A percentile compares a stretch with the other conserved stretches of the same genome.
These are phyloP conservation scores for Neonectria magnoliae DNA, from an alignment of 2,329 filamentous ascomycete genomes.

Conservation along the genomic window DNA sequence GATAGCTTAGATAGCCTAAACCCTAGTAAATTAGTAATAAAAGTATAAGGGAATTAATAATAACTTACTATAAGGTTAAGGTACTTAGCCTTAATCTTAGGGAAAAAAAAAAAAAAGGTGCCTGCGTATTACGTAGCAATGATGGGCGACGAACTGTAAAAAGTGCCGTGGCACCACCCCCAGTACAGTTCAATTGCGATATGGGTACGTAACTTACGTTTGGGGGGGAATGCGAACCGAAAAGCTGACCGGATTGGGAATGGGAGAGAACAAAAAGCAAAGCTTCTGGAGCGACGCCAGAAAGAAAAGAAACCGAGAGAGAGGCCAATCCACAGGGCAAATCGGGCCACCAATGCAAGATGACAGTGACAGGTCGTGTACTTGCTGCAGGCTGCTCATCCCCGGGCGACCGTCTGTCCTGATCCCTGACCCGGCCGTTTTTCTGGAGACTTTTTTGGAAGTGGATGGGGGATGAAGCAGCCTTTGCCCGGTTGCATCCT, in stretches of 20 bases:
- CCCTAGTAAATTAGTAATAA: no score
- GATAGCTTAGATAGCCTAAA: no score
- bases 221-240: neutral
- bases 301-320: conserved; percentile 14
- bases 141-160: neutral
- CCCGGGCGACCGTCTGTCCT: neutral
- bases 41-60: no score
- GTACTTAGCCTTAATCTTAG: no score
- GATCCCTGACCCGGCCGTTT: neutral
- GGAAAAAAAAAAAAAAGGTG: no score
- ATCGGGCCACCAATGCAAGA: conserved; percentile 39
- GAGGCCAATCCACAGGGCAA: conserved; percentile 10
- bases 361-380: conserved; percentile 40
- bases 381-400: neutral
- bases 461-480: neutral
- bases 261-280: conserved; percentile 28
- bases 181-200: no score
- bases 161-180: no score
- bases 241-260: conserved; percentile 12
- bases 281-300: conserved; percentile 32
- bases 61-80: no score
- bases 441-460: neutral
- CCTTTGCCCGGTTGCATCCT: neutral
- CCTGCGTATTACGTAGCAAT: neutral
- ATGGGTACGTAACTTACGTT: no score